These are phyloP conservation scores for Dujonia santamariae DNA, from an alignment of 1,139 yeast species.

Conservation along the genomic window DNA sequence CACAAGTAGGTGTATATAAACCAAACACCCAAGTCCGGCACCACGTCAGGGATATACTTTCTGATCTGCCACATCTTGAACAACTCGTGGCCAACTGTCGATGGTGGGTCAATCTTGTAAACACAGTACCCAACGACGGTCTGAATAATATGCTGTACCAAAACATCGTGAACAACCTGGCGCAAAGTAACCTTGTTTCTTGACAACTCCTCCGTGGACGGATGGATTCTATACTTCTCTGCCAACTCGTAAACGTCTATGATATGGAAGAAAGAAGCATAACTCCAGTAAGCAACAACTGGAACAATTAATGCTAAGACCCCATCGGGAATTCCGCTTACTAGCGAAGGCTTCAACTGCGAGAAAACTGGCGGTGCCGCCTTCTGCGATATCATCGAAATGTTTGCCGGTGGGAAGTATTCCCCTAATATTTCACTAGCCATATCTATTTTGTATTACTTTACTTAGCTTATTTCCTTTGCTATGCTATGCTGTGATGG, in stretches of 20 bases:
- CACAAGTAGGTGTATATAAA: conserved; percentile 57
- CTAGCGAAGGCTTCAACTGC: conserved; percentile 34
- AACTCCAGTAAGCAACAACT: conserved; percentile 77
- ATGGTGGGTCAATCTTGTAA: conserved; percentile 56
- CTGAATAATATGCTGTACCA: conserved; percentile 81
- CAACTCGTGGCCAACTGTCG: conserved; percentile 72
- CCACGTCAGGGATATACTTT: conserved; percentile 32
- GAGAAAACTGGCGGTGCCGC: conserved; percentile 14
- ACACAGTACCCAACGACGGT: conserved; percentile 62
- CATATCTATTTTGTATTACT: too few relatives aligned
- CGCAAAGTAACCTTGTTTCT: conserved; percentile 70
- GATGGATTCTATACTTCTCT: conserved; percentile 84
- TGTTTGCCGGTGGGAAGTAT: conserved; percentile 2
- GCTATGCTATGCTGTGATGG: too few relatives aligned
- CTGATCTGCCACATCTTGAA: conserved; percentile 65
- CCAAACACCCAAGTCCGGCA: conserved; percentile 47
- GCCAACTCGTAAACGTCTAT: conserved; percentile 73
- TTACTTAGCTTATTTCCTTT: too few relatives aligned
- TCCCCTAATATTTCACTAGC: too few relatives aligned
- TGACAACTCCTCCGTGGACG: conserved; percentile 75
- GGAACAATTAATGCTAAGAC: conserved; percentile 72
- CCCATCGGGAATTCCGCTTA: conserved; percentile 69
- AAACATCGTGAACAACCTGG: conserved; percentile 77
- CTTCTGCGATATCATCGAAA: conserved; percentile 3
- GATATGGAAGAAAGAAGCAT: conserved; percentile 69